Evolutionary conservation across 2,329 filamentous ascomycete species (phyloP).

Genomic region (Fusarium globosum): DNA sequence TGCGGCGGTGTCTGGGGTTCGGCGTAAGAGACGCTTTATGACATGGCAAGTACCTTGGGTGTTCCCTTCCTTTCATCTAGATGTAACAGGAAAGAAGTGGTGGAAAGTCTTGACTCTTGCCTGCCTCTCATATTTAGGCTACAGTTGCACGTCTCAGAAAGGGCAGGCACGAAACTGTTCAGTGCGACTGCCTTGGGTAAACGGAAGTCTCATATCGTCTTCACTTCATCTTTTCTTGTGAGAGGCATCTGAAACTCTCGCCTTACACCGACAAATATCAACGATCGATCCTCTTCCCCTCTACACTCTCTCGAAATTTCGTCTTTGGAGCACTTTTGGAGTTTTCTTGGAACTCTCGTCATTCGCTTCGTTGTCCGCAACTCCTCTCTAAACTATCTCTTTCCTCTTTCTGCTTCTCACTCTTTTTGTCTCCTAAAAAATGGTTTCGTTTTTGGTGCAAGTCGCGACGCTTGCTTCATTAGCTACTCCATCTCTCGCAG

Average conservation of each 20-base stretch:
- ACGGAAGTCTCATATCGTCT: neutral
- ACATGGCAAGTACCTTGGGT: neutral
- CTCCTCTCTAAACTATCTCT: neutral
- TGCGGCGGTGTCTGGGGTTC: neutral
- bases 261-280: slow-evolving; percentile 13
- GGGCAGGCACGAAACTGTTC: neutral
- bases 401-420: neutral
- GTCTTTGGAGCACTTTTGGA: slow-evolving; percentile 31
- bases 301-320: neutral
- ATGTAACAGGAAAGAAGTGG: neutral
- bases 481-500: slow-evolving; percentile 13
- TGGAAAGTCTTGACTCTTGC: neutral
- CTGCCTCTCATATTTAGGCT: neutral
- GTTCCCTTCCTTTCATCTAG: neutral
- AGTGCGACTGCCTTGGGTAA: slow-evolving; percentile 16
- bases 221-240: neutral
- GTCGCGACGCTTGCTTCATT: neutral
- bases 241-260: slow-evolving; percentile 21
- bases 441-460: slow-evolving; percentile 13
- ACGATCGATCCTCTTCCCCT: slow-evolving; percentile 8
- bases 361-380: slow-evolving; percentile 3
- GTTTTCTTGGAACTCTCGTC: slow-evolving; percentile 35
- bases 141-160: slow-evolving; percentile 1
- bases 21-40: neutral
- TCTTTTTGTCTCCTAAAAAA: slow-evolving; percentile 3